A percentile compares a stretch with the other conserved stretches of the same genome.
These are phyloP conservation scores for Malus orientalis DNA, from an alignment of 306 rosid genomes.

Conservation along the genomic window DNA sequence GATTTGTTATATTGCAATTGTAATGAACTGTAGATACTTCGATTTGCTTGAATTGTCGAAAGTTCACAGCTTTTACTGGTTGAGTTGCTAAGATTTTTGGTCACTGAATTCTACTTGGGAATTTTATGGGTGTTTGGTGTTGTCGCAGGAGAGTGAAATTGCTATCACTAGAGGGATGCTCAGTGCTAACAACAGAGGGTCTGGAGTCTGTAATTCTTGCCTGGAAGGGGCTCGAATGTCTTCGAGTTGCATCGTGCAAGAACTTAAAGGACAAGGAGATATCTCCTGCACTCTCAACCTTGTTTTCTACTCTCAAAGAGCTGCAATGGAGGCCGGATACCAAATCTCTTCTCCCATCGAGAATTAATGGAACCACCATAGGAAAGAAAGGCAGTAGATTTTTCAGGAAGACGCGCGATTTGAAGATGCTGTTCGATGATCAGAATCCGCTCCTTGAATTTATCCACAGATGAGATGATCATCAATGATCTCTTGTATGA, in stretches of 20 bases:
- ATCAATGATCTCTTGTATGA: slow-evolving; percentile 15
- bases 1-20: background rate
- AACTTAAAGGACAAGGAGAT: slow-evolving; percentile 60
- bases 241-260: slow-evolving; percentile 71
- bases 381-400: slow-evolving; percentile 80
- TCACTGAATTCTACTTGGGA: background rate
- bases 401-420: slow-evolving; percentile 48
- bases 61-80: background rate
- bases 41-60: background rate
- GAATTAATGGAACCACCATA: slow-evolving; percentile 41
- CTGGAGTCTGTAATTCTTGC: slow-evolving; percentile 56
- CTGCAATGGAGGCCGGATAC: slow-evolving; percentile 80
- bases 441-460: slow-evolving; percentile 24
- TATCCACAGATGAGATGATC: slow-evolving; percentile 16
- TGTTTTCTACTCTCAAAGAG: slow-evolving; percentile 60
- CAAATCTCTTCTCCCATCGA: slow-evolving; percentile 49
- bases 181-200: slow-evolving; percentile 67
- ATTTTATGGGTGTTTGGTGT: background rate
- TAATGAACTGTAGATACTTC: background rate
- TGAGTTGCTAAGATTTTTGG: background rate
- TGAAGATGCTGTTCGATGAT: slow-evolving; percentile 20
- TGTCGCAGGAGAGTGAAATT: slow-evolving; percentile 62
- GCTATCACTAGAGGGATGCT: slow-evolving; percentile 71
- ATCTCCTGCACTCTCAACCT: slow-evolving; percentile 52
- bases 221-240: slow-evolving; percentile 69